These are phyloP conservation scores for Corymbia maculata DNA, from an alignment of 345 rosid genomes.

Conservation along the genomic window DNA sequence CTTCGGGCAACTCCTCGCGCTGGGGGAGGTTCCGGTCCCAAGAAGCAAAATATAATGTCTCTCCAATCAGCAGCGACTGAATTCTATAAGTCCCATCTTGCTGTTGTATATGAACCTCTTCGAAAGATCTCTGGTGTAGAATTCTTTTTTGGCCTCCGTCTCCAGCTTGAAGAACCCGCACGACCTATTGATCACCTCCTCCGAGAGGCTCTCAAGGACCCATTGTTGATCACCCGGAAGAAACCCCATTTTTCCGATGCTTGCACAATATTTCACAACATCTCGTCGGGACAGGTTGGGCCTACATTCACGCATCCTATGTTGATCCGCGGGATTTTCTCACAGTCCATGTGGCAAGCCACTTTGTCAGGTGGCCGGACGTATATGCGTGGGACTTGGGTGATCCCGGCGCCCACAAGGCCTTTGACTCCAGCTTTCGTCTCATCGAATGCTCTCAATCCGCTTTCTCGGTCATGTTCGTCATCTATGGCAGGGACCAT, in stretches of 20 bases:
- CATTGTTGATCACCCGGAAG: slow-evolving; percentile 19
- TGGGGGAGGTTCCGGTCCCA: slow-evolving; percentile 19
- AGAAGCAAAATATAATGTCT: slow-evolving; percentile 3
- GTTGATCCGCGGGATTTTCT: slow-evolving; percentile 25
- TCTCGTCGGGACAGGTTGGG: background rate
- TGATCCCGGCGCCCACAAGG: background rate
- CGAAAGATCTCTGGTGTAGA: background rate
- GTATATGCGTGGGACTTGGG: background rate
- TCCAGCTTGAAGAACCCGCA: slow-evolving; percentile 9
- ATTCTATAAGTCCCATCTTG: background rate
- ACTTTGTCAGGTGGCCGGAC: background rate
- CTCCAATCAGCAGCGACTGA: slow-evolving; percentile 22
- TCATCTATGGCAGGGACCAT: background rate
- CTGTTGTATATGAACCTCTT: background rate
- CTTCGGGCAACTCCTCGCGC: slow-evolving; percentile 8
- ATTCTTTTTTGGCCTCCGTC: background rate
- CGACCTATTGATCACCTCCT: slow-evolving; percentile 2
- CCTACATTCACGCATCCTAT: slow-evolving; percentile 1
- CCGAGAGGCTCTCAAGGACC: slow-evolving; percentile 2
- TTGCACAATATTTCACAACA: background rate
- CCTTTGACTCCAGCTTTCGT: background rate
- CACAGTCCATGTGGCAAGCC: background rate
- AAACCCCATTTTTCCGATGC: background rate
- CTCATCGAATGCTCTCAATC: background rate
- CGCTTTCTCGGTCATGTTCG: background rate